phyloP scores from a whole-genome alignment of 2,329 filamentous ascomycete genomes.

The Endoconidiophora polonica region DNA sequence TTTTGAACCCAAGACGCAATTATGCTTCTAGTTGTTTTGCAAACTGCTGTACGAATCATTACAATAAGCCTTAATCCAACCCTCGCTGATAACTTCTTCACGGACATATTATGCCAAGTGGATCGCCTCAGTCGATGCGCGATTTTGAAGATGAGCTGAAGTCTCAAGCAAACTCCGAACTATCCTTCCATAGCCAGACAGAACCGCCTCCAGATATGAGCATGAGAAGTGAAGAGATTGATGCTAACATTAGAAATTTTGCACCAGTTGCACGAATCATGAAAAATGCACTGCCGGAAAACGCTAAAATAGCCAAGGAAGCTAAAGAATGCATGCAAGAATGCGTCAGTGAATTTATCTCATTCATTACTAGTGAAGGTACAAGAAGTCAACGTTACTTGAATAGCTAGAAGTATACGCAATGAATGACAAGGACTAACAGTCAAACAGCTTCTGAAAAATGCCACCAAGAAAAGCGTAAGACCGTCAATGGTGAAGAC shows the following conservation, averaged over 20 bases:
- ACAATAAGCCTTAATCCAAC: too few relatives aligned
- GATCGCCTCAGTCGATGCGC: too few relatives aligned
- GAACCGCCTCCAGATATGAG: too few relatives aligned
- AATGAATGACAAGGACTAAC: neutral
- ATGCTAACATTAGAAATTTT: conserved; percentile 92
- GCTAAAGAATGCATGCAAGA: conserved; percentile 99
- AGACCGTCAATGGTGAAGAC: conserved; percentile 97
- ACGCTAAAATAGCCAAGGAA: conserved; percentile 97
- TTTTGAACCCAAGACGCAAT: too few relatives aligned
- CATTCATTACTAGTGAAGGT: conserved; percentile 99
- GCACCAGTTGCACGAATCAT: conserved; percentile 96
- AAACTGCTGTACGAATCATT: too few relatives aligned
- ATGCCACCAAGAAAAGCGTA: conserved; percentile 97
- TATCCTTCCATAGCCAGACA: too few relatives aligned
- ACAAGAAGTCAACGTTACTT: conserved; percentile 21
- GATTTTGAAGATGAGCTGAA: too few relatives aligned
- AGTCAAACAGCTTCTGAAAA: conserved; percentile 75
- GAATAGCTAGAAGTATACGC: neutral
- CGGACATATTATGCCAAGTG: too few relatives aligned
- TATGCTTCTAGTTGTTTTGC: too few relatives aligned
- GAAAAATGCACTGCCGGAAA: conserved; percentile 94
- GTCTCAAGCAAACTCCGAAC: too few relatives aligned
- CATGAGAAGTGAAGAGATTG: conserved; percentile 22
- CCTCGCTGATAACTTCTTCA: too few relatives aligned
- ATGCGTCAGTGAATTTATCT: conserved; percentile 99